Base-by-base conservation (phyloP, 2,329 filamentous ascomycete species). In the Fusarium hainanense region DNA sequence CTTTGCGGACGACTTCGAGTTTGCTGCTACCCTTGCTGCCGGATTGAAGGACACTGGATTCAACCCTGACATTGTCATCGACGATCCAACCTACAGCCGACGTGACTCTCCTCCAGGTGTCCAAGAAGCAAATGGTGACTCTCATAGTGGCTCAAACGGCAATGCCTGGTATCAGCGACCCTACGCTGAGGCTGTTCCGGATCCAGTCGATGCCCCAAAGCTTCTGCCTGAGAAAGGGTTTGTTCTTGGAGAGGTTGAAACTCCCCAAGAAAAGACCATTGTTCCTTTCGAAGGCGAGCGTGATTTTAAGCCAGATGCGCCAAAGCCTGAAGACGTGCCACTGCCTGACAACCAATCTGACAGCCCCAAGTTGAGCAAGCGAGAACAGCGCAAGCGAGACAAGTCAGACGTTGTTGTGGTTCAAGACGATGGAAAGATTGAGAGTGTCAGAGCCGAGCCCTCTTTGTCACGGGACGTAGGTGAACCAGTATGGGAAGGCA, bases 41-140 rank as follows among this genome's bases (percentile, higher is more conserved):
- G 90, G 89, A 3, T 82, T 92, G 50, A 81, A 90, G 74, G 86
- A 89, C n/a, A 87, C 89, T 47, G 91, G 91, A 0, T 93, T 93
- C 68, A 86, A 92, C 73, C 88, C 90, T 7, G 86, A 91, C 42
- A 88, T 93, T 60, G 88, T 93, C 47, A 90, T 91, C 37, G 83
- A 92, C 47, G 85, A 93, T 71, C 87, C 88, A 0, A 81, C 78
- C 2, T 93, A 89, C 73, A 87, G 87, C 68, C 85, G 84, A 52
- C 88, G 90, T 28, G 85, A 88, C 55, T 91, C 89, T 2, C 88
- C 90, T 10, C 88, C 89, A 6, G 86, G 86, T 7, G 86, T 88
- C 6, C 85, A 88, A 68, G 85, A 87, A 52, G 72, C 78, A 7
- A 76, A 74, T 23, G 78, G 78, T 4, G 78, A 79, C 58, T 67